Base-by-base conservation (phyloP, 176 grass and related monocot genomes). In the Lolium rigidum region DNA sequence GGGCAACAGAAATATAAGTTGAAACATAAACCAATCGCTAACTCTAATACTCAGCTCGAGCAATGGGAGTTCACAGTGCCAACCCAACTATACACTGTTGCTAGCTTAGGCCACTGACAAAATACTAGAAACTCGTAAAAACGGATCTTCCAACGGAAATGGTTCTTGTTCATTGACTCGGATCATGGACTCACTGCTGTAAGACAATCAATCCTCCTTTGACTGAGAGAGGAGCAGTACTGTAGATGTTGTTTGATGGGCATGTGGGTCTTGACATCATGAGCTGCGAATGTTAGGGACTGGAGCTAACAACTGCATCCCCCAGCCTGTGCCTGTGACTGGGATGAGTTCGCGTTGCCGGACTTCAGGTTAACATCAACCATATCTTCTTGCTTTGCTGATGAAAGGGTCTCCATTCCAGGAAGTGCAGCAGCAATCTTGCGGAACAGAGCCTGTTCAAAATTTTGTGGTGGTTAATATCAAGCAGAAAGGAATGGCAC, bases 371-470 rank as follows among this genome's bases (percentile, higher is more conserved):
- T 99, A 48, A 99, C 97, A 75, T 99, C 94, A 51, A 99, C 92
- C 93, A 99, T 90, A 73, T 94, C 97, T 80, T 96, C 97, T 76
- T 99, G 97, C 86, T 96, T 99, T 39, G 97, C 86, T 56, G 97
- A 92, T 31, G 94, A 96, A 61, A 99, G 88, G 51, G 90, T 92
- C 80, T 99, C 97, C 97, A 99, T 99, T 60, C 97, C 97, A 17
- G 97, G 97, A 72, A 99, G 86, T 70, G 97, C 94, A 83, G 93
- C 94, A 16, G 97, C 97, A 73, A 99, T 99, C 85, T 99, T 99
- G 65, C 97, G 92, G 81, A 99, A 99, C 47, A 99, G 71, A 17
- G 97, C 94, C 94, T 98, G 90, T 35, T 24, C 64, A 87, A 31
- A 62, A 46, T 22, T 64, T 82, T 55, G 63, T 52, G 43, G 10